These are phyloP conservation scores for Picea glauca DNA, from an alignment of 75 land plant genomes.

Conservation along the genomic window DNA sequence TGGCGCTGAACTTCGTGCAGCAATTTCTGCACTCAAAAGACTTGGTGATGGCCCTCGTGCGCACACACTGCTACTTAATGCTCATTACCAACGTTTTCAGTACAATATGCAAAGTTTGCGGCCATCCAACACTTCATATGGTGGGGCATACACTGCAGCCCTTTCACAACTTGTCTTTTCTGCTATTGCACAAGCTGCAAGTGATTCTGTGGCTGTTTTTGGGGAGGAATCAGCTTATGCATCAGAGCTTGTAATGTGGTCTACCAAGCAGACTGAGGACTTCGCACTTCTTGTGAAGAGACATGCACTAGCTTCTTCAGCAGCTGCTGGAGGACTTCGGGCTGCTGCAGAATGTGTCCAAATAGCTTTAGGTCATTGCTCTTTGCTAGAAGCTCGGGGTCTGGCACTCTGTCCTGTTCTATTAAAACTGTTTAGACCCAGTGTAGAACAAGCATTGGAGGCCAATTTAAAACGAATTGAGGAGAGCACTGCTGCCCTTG, in stretches of 20 bases:
- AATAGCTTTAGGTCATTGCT: slow-evolving; percentile 83
- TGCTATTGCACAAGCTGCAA: slow-evolving; percentile 80
- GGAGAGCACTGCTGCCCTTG: slow-evolving; percentile 77
- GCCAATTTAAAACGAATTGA: slow-evolving; percentile 87
- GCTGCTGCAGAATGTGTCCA: slow-evolving; percentile 89
- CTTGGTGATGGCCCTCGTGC: slow-evolving; percentile 93
- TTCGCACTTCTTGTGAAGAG: slow-evolving; percentile 74
- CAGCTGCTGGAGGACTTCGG: slow-evolving; percentile 84
- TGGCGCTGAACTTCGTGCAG: slow-evolving; percentile 78
- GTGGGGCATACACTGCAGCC: slow-evolving; percentile 76
- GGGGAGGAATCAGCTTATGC: slow-evolving; percentile 86
- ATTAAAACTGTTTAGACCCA: slow-evolving; percentile 72
- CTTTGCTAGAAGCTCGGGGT: slow-evolving; percentile 83
- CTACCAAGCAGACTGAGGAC: slow-evolving; percentile 66
- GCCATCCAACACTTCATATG: slow-evolving; percentile 63
- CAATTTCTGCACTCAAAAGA: slow-evolving; percentile 72
- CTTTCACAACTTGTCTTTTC: slow-evolving; percentile 89
- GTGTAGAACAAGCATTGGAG: slow-evolving; percentile 77
- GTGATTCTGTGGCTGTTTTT: slow-evolving; percentile 71
- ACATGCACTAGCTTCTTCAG: slow-evolving; percentile 66
- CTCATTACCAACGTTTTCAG: slow-evolving; percentile 68
- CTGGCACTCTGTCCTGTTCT: slow-evolving; percentile 83
- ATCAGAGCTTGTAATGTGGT: slow-evolving; percentile 93
- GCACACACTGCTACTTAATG: slow-evolving; percentile 71
- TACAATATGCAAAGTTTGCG: slow-evolving; percentile 56